Conservation (phyloP, 495 filamentous ascomycete genomes). For the Neurospora sp. region DNA sequence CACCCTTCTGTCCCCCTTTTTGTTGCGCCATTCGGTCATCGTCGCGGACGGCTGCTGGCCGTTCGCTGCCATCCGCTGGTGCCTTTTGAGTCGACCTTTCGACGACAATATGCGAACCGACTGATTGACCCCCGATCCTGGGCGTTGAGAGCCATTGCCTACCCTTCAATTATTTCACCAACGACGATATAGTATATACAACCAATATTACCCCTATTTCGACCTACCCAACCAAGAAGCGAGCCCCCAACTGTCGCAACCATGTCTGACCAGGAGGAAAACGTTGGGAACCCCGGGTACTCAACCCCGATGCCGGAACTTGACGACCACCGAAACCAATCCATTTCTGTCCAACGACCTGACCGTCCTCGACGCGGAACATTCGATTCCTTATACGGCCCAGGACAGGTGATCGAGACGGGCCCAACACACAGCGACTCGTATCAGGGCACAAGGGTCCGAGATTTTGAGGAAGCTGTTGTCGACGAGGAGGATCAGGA, state of each 20-base stretch:
- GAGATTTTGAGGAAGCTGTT: conserved; percentile 65
- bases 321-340: conserved; percentile 84
- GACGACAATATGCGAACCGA: conserved; percentile 23
- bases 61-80: conserved; percentile 33
- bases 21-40: conserved; percentile 1
- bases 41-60: conserved; percentile 28
- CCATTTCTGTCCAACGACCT: conserved; percentile 50
- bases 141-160: conserved; percentile 16
- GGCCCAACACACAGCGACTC: conserved; percentile 16
- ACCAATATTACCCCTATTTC: background rate
- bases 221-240: background rate
- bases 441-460: conserved; percentile 20
- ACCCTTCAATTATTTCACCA: conserved; percentile 4
- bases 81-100: conserved; percentile 10
- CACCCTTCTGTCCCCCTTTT: background rate
- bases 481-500: conserved; percentile 64
- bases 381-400: conserved; percentile 41
- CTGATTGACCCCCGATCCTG: conserved; percentile 11
- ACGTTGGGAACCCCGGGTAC: conserved; percentile 36
- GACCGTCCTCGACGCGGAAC: conserved; percentile 45
- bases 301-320: conserved; percentile 80
- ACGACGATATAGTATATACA: background rate
- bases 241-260: conserved; percentile 8
- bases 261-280: conserved; percentile 52
- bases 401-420: conserved; percentile 30